Base-by-base conservation (phyloP, 495 filamentous ascomycete genomes). In the Xylaria venustula region DNA sequence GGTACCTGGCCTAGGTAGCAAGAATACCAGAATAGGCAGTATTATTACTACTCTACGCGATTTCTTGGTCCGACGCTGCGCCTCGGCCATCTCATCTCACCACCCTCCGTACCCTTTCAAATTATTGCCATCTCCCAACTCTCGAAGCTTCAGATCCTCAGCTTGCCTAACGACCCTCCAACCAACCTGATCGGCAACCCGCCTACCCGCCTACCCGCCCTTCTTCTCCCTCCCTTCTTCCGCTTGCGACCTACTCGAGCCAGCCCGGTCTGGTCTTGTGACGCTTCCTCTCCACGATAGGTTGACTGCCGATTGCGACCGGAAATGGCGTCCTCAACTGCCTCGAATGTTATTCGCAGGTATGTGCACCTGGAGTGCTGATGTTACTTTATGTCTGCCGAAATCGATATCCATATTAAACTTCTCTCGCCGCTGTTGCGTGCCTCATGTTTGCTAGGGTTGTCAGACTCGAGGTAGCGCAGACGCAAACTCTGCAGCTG, bases 341-440 rank as follows among this genome's bases (percentile, higher is more conserved):
- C 69, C 49, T 60, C 62, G 56, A 73, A 75, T 70, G 73, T 73
- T 49, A 75, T 75, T 67, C 71, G 73, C 61, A 75, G 73, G 73
- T 75, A 71, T 58, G 73, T 64, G 53, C 50, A 49, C 46, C 61
- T 47, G 41, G 46, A 25, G 51, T 52, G 62, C 34, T 62, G 62
- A 67, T 63, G 64, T n/a, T 23, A 12, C 3, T 40, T 3, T 11
- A 14, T n/a, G n/a, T n/a, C 20, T 54, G 60, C 42, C 62, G 64
- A 66, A 62, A 59, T 20, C 34, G 47, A 58, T 23, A 19, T 28
- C 22, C 8, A 32, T 32, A 20, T 28, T 20, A 19, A 1, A 0
- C 41, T n/a, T 32, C n/a, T n/a, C n/a, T n/a, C n/a, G n/a, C n/a
- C n/a, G 30, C 20, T 40, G 42, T 42, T 12, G 25, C 14, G 20